Percentiles rank a stretch among this genome's conserved stretches.
phyloP scores from a whole-genome alignment of 2,329 filamentous ascomycete species.

The Trichoderma lentiforme region DNA sequence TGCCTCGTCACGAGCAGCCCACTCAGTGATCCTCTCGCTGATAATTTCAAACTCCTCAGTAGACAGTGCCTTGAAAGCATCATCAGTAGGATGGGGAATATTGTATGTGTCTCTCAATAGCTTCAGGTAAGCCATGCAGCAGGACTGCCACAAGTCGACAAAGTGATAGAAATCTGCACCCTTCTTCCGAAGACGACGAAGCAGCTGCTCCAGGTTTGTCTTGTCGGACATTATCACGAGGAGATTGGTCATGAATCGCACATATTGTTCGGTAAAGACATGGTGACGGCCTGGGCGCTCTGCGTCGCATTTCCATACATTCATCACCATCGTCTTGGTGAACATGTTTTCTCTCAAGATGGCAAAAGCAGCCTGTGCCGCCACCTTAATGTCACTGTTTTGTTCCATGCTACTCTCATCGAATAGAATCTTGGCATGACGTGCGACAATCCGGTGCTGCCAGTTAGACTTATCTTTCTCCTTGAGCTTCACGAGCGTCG shows the following conservation, averaged over 20 bases:
- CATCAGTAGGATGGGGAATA: constrained; percentile 46
- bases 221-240: constrained; percentile 74
- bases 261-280: constrained; percentile 85
- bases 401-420: constrained; percentile 37
- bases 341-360: constrained; percentile 73
- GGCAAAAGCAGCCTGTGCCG: constrained; percentile 74
- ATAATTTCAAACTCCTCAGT: constrained; percentile 58
- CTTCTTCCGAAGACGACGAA: constrained; percentile 77
- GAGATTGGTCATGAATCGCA: constrained; percentile 74
- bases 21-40: constrained; percentile 52
- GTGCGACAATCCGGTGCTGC: constrained; percentile 87
- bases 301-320: constrained; percentile 91
- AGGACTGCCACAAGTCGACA: constrained; percentile 56
- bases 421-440: constrained; percentile 60
- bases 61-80: constrained; percentile 52
- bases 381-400: constrained; percentile 48
- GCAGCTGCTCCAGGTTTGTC: constrained; percentile 69
- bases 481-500: constrained; percentile 48
- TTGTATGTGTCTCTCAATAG: constrained; percentile 50
- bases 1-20: constrained; percentile 43
- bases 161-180: constrained; percentile 70
- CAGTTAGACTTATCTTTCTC: constrained; percentile 88
- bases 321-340: constrained; percentile 91
- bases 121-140: constrained; percentile 51
- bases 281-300: constrained; percentile 83